These are phyloP conservation scores for Didymella exigua DNA, from an alignment of 2,329 filamentous ascomycete genomes.

Conservation along the genomic window DNA sequence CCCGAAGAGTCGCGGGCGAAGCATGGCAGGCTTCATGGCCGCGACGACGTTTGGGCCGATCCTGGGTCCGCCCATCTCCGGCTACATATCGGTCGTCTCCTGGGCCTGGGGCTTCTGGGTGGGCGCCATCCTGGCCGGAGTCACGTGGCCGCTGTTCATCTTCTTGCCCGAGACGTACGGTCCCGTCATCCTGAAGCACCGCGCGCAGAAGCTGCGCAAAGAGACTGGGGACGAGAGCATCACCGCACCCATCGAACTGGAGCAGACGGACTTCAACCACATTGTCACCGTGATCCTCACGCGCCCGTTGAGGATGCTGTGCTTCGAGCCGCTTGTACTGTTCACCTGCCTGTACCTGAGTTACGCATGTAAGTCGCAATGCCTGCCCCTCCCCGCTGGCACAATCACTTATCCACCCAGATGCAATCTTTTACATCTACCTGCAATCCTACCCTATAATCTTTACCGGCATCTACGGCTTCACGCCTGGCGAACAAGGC, in stretches of 20 bases:
- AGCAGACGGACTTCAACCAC: conserved; percentile 62
- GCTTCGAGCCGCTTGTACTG: conserved; percentile 73
- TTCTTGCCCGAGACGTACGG: conserved; percentile 63
- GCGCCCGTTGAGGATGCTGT: conserved; percentile 75
- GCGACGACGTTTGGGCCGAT: conserved; percentile 70
- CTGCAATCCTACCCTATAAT: conserved; percentile 75
- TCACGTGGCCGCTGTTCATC: conserved; percentile 64
- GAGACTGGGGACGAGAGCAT: conserved; percentile 59
- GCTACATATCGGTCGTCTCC: conserved; percentile 64
- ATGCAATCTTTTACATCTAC: conserved; percentile 70
- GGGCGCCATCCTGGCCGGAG: conserved; percentile 69
- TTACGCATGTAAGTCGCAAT: conserved; percentile 59
- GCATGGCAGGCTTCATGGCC: conserved; percentile 50
- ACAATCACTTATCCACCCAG: conserved; percentile 17
- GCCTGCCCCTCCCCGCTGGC: neutral
- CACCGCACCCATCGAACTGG: conserved; percentile 67
- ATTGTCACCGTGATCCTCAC: conserved; percentile 73
- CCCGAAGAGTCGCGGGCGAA: conserved; percentile 47
- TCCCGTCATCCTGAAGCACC: conserved; percentile 53
- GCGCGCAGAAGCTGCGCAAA: conserved; percentile 64
- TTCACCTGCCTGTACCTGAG: conserved; percentile 73
- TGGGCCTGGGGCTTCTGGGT: conserved; percentile 78
- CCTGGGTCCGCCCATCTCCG: conserved; percentile 68
- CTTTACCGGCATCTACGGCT: conserved; percentile 66
- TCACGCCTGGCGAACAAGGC: conserved; percentile 68